Evolutionary conservation across 768 basidiomycete genomes (phyloP), one percentile per base, ranked within the genome.

Genomic region (Mycena albidolilacea): DNA sequence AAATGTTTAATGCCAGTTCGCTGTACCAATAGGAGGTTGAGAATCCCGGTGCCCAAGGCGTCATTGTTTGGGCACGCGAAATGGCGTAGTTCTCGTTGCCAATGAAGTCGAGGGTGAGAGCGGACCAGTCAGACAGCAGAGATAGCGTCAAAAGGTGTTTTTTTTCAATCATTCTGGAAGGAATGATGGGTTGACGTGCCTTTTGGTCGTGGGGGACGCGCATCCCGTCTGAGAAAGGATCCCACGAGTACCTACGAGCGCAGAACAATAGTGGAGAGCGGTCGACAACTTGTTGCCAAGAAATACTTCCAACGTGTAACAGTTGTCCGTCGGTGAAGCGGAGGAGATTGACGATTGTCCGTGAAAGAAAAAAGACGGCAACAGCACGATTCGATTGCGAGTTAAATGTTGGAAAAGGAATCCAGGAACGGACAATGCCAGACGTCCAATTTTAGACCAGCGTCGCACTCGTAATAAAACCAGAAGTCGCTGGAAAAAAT

Each of bases 111-210:
- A 50, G 37, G 21, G 57, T 50, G 11, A 21, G 8, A 41, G 17
- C 19, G 30, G 55, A 21, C 70, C 70, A 71, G 70, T 67, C 52
- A 37, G 41, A 65, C 19, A 8, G 39, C 7, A 52, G 39, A 50
- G 12, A 71, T 66, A 71, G 48, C 15, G 70, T 71, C 57, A 65
- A 38, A 67, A 38, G 35, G n/a, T 43, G 38, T n/a, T 38, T 2
- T 58, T 35, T 52, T n/a, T 39, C 54, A 37, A 58, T 57, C 30
- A 60, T 48, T 50, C 39, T 44, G 23, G 39, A 23, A 58, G 10
- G 48, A 38, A 21, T 43, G 21, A 60, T 55, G 21, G 57, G 44
- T n/a, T 64, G 43, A 48, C 38, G 38, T 61, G 64, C 70, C 21
- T 7, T 15, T 7, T 19, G 5, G 62, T 44, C 69, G 63, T 59